phyloP scores from a whole-genome alignment of 1,284 basidiomycete genomes.

The Singerocomus rubriflavus region DNA sequence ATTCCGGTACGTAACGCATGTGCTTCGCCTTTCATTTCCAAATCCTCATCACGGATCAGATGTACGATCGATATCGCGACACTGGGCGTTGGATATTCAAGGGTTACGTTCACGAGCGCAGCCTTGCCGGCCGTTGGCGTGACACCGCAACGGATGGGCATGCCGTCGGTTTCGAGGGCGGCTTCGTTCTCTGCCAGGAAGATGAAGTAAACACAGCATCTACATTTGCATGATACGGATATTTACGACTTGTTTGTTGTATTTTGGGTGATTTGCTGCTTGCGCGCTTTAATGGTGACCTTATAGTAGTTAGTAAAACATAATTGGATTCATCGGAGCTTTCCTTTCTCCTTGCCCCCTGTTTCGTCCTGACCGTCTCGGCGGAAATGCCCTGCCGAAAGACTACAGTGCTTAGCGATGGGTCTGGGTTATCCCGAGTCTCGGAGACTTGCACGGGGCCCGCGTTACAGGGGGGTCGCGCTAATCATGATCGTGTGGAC shows the following conservation, averaged over 20 bases:
- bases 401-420: conserved; percentile 9
- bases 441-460: conserved; percentile 1
- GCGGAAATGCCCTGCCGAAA: conserved; percentile 4
- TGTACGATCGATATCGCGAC: conserved; percentile 27
- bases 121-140: conserved; percentile 51
- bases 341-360: background rate
- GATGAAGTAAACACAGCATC: conserved; percentile 22
- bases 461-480: conserved; percentile 1
- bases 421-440: conserved; percentile 14
- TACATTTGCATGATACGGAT: conserved; percentile 10
- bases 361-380: background rate
- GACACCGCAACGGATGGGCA: conserved; percentile 40
- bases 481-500: conserved; percentile 18
- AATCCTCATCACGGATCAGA: conserved; percentile 28
- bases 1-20: conserved; percentile 37
- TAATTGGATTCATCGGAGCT: conserved; percentile 1
- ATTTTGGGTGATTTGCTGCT: conserved; percentile 12
- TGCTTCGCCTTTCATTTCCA: background rate
- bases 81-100: conserved; percentile 47
- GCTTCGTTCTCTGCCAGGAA: conserved; percentile 41
- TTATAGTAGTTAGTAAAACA: conserved; percentile 14
- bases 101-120: conserved; percentile 47
- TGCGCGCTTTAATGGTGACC: conserved; percentile 17
- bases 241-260: conserved; percentile 15
- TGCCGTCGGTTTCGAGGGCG: conserved; percentile 42